These are phyloP conservation scores for Kalanchoe fedtschenkoi DNA, from an alignment of 164 flowering plant species.

Conservation along the genomic window DNA sequence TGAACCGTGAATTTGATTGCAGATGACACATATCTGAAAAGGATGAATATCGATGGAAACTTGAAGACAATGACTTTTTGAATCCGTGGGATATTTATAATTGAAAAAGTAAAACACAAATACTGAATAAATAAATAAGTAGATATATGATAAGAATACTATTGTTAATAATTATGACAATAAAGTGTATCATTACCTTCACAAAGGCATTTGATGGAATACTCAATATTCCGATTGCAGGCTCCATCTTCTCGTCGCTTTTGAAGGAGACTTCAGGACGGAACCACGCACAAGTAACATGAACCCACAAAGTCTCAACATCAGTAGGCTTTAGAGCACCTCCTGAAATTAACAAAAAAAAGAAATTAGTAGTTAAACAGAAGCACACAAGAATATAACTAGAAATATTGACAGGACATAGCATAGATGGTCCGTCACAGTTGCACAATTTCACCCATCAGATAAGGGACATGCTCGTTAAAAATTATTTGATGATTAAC, in stretches of 20 bases:
- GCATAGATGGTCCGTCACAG: not conserved
- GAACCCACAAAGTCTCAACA: conserved; percentile 85
- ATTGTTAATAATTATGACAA: not conserved
- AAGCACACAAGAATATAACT: not conserved
- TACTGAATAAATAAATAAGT: not conserved
- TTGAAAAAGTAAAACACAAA: not conserved
- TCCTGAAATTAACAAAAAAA: conserved; percentile 28
- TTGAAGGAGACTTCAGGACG: conserved; percentile 84
- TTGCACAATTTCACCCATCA: no score
- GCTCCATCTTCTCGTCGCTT: conserved; percentile 92
- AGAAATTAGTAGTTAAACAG: not conserved
- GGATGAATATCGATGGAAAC: not conserved
- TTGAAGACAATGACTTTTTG: not conserved
- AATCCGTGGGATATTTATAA: not conserved
- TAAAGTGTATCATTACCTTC: conserved; percentile 35
- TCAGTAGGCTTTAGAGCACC: conserved; percentile 98
- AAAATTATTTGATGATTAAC: no score
- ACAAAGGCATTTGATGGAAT: conserved; percentile 67
- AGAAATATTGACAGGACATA: not conserved
- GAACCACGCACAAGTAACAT: conserved; percentile 99
- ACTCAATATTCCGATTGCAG: conserved; percentile 83
- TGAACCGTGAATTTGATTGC: conserved; percentile 95
- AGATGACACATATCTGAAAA: conserved; percentile 75
- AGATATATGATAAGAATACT: not conserved
- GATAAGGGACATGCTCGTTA: no score